Percentiles rank a stretch among this genome's conserved stretches.
Evolutionary conservation across 331 rosid genomes (phyloP).

Genomic region (Quercus phellos): DNA sequence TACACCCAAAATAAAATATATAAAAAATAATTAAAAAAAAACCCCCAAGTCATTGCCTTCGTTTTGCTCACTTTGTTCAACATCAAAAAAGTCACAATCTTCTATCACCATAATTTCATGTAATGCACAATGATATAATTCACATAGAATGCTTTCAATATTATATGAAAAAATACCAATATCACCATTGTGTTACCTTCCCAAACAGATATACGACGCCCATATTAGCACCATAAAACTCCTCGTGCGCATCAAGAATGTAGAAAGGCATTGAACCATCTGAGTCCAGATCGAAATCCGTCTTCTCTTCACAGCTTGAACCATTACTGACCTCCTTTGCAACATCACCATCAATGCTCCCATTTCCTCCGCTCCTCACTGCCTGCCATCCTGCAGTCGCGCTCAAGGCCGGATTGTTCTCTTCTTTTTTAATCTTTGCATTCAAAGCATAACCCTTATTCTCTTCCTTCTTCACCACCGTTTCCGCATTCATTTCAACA

Average conservation of each 20-base stretch:
- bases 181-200: slow-evolving; percentile 54
- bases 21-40: not conserved
- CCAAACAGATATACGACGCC: slow-evolving; percentile 87
- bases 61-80: not conserved
- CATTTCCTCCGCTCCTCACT: slow-evolving; percentile 40
- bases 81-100: not conserved
- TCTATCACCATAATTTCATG: not conserved
- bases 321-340: slow-evolving; percentile 27
- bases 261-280: slow-evolving; percentile 74
- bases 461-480: slow-evolving; percentile 39
- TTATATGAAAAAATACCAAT: not conserved
- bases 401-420: slow-evolving; percentile 46
- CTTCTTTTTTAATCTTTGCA: slow-evolving; percentile 56
- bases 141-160: not conserved
- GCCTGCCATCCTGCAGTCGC: slow-evolving; percentile 83
- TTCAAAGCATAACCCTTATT: slow-evolving; percentile 45
- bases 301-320: slow-evolving; percentile 30
- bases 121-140: not conserved
- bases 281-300: slow-evolving; percentile 46
- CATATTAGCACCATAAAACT: slow-evolving; percentile 64
- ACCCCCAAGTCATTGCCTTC: not conserved
- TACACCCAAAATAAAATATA: not conserved
- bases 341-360: slow-evolving; percentile 16
- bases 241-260: slow-evolving; percentile 79
- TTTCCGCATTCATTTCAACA: slow-evolving; percentile 30